These are phyloP conservation scores for Monosporozyma aerobia DNA, from an alignment of 805 yeast genomes.

Conservation along the genomic window DNA sequence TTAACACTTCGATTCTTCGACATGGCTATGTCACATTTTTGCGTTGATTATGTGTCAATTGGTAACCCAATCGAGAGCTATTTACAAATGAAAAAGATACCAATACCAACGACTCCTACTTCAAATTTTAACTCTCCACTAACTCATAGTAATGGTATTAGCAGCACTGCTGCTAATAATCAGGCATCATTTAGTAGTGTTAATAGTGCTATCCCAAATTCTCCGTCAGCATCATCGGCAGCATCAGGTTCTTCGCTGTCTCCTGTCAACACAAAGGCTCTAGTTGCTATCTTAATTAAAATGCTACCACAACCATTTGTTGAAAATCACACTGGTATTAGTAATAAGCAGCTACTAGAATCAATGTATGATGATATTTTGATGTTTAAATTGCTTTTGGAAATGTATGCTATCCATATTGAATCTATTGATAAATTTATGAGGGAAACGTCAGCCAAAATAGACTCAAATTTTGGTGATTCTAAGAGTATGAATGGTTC, in stretches of 20 bases:
- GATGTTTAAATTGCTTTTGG: constrained; percentile 17
- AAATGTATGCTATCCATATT: constrained; percentile 15
- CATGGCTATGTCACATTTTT: constrained; percentile 17
- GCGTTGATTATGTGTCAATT: constrained; percentile 14
- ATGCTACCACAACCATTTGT: constrained; percentile 20
- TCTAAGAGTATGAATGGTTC: background rate
- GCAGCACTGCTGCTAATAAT: background rate
- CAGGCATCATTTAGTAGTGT: background rate
- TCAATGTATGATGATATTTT: constrained; percentile 14
- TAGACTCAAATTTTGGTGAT: background rate
- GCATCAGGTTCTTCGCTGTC: constrained; percentile 1
- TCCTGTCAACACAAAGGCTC: constrained; percentile 2
- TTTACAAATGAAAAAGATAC: constrained; percentile 14
- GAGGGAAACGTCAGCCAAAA: constrained; percentile 4
- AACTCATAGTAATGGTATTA: background rate
- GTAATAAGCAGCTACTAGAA: constrained; percentile 8
- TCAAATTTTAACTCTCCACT: constrained; percentile 8
- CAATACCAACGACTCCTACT: constrained; percentile 16
- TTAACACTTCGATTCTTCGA: constrained; percentile 25
- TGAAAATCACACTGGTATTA: constrained; percentile 12
- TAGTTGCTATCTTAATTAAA: constrained; percentile 11
- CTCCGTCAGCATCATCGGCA: background rate
- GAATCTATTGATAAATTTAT: constrained; percentile 13
- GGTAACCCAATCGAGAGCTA: constrained; percentile 22
- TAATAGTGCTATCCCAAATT: background rate